Evolutionary conservation across 1,139 yeast species (phyloP).

Genomic region (Pichia sp.): DNA sequence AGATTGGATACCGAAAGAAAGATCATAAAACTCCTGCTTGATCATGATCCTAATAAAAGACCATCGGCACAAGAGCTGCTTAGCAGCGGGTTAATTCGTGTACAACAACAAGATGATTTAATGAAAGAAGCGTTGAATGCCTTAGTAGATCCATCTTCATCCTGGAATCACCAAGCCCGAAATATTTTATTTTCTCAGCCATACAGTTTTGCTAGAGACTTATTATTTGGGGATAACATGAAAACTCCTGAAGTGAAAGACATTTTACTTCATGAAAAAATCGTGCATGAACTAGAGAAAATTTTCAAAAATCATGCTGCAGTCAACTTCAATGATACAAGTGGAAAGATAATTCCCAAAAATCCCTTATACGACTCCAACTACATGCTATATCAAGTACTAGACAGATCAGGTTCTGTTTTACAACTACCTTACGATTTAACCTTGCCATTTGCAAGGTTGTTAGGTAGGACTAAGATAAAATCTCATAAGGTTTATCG

Average conservation of each 20-base stretch:
- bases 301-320: slow-evolving; percentile 86
- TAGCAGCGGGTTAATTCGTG: slow-evolving; percentile 79
- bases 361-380: slow-evolving; percentile 65
- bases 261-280: slow-evolving; percentile 43
- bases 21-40: slow-evolving; percentile 60
- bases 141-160: slow-evolving; percentile 83
- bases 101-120: slow-evolving; percentile 84
- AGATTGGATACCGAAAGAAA: slow-evolving; percentile 56
- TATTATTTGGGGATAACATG: slow-evolving; percentile 60
- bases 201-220: slow-evolving; percentile 74
- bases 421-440: slow-evolving; percentile 85
- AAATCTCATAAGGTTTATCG: slow-evolving; percentile 62
- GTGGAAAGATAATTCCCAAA: slow-evolving; percentile 71
- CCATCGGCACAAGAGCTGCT: slow-evolving; percentile 76
- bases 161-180: slow-evolving; percentile 91
- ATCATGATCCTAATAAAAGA: slow-evolving; percentile 72
- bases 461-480: slow-evolving; percentile 60
- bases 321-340: slow-evolving; percentile 58
- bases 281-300: slow-evolving; percentile 51
- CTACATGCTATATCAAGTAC: slow-evolving; percentile 65
- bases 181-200: slow-evolving; percentile 81
- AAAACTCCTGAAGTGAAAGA: slow-evolving; percentile 33
- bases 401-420: slow-evolving; percentile 84
- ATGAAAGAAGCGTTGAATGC: slow-evolving; percentile 84
- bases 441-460: slow-evolving; percentile 83